phyloP scores from a whole-genome alignment of 805 yeast genomes.

The Ogataea allantospora region DNA sequence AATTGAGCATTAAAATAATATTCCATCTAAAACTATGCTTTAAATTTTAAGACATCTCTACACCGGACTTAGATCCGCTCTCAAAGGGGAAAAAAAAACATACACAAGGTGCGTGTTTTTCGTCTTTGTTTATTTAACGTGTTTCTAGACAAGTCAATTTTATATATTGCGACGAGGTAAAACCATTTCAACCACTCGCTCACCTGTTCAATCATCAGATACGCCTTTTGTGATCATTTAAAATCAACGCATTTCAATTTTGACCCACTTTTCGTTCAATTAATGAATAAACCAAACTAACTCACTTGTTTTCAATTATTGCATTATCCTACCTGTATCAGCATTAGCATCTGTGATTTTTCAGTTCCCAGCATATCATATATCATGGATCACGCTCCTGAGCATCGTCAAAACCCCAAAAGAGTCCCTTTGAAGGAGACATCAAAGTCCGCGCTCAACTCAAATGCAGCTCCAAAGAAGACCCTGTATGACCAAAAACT shows the following conservation, averaged over 20 bases:
- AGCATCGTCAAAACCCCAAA: conserved; percentile 12
- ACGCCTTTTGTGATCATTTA: neutral
- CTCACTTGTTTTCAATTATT: neutral
- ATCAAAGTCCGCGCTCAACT: conserved; percentile 27
- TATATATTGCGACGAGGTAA: neutral
- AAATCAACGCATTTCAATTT: neutral
- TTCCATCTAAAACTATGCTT: neutral
- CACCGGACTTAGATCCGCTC: conserved; percentile 4
- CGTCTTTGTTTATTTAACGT: conserved; percentile 13
- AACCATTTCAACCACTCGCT: neutral
- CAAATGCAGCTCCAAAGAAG: conserved; percentile 21
- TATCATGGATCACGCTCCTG: conserved; percentile 17
- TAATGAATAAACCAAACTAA: conserved; percentile 5
- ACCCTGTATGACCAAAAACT: conserved; percentile 23
- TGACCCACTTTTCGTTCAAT: conserved; percentile 1
- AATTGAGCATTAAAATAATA: conserved; percentile 28
- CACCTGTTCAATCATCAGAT: neutral
- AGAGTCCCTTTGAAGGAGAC: conserved; percentile 31
- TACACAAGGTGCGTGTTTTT: conserved; percentile 11
- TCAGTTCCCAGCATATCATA: conserved; percentile 4
- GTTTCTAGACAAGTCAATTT: conserved; percentile 9
- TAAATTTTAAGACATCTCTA: neutral
- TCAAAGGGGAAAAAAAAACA: conserved; percentile 10
- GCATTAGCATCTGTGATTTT: conserved; percentile 9
- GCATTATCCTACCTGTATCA: conserved; percentile 3